phyloP scores from a whole-genome alignment of 192 early-diverging fungal genomes.

The Linnemannia zychae region DNA sequence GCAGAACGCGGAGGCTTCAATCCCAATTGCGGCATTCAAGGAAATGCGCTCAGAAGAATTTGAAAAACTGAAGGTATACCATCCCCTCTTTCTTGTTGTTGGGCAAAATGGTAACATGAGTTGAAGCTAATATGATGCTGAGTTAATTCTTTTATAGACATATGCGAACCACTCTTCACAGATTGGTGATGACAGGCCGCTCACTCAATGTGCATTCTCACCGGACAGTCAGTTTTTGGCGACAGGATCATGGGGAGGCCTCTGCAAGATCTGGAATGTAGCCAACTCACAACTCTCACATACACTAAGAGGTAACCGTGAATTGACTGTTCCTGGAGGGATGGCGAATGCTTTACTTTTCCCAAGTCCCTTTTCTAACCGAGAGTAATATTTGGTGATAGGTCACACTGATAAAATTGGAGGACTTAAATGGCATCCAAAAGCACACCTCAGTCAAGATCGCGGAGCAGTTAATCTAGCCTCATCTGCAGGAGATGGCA shows the following conservation, averaged over 20 bases:
- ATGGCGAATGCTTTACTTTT: neutral
- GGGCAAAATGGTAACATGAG: too few species aligned
- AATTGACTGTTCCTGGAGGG: constrained; percentile 17
- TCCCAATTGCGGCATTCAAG: constrained; percentile 77
- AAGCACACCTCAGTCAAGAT: constrained; percentile 72
- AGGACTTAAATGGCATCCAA: constrained; percentile 91
- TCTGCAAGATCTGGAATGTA: constrained; percentile 89
- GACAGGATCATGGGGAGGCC: constrained; percentile 89
- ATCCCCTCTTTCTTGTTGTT: neutral
- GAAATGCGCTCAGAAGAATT: constrained; percentile 81
- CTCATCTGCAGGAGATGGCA: constrained; percentile 84
- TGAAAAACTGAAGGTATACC: constrained; percentile 72
- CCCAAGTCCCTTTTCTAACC: neutral
- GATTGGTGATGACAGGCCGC: constrained; percentile 90
- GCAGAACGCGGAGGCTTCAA: constrained; percentile 76
- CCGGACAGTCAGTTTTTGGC: constrained; percentile 83
- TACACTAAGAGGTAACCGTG: constrained; percentile 60
- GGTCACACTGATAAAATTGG: constrained; percentile 93
- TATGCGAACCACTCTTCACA: constrained; percentile 86
- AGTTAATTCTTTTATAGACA: constrained; percentile 26
- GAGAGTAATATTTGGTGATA: neutral
- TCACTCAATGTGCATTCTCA: constrained; percentile 82
- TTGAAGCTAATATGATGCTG: neutral
- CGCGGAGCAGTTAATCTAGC: constrained; percentile 80
- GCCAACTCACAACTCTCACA: constrained; percentile 75